Evolutionary conservation across 2,329 filamentous ascomycete species (phyloP).

Genomic region (Epichloe coenophiala): DNA sequence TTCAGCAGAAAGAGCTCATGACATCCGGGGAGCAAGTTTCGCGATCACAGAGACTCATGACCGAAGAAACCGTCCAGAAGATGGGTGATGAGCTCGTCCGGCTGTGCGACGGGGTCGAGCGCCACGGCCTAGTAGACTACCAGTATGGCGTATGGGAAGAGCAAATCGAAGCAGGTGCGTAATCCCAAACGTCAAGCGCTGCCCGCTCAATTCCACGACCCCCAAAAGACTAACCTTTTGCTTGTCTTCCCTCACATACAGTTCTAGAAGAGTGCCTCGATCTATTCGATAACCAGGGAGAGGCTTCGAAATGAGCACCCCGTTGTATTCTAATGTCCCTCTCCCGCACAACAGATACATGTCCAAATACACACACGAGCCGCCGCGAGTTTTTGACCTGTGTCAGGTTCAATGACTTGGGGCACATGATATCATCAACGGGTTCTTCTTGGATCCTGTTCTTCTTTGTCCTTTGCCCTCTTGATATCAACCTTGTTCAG

Average conservation of each 20-base stretch:
- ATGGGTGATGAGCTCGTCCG: slow-evolving; percentile 73
- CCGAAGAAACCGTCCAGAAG: slow-evolving; percentile 54
- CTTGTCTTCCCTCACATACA: neutral
- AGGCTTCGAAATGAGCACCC: neutral
- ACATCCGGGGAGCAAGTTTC: slow-evolving; percentile 43
- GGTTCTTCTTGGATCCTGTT: neutral
- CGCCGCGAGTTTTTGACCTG: neutral
- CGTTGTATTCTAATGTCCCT: neutral
- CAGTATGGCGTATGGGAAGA: slow-evolving; percentile 96
- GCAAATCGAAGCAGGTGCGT: slow-evolving; percentile 68
- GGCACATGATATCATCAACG: neutral
- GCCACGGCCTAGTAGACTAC: slow-evolving; percentile 91
- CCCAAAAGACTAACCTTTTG: neutral
- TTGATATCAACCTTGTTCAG: neutral
- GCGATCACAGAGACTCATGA: slow-evolving; percentile 50
- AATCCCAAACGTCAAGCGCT: neutral
- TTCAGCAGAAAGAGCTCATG: slow-evolving; percentile 70
- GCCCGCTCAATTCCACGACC: no score
- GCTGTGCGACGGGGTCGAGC: slow-evolving; percentile 76
- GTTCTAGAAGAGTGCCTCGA: slow-evolving; percentile 5
- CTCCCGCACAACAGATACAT: no score
- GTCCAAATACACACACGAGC: no score
- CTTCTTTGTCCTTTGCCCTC: neutral
- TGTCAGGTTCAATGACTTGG: neutral
- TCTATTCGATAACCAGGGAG: neutral